These are phyloP conservation scores for Suhomyces panamericanus DNA, from an alignment of 1,139 yeast genomes.

Conservation along the genomic window DNA sequence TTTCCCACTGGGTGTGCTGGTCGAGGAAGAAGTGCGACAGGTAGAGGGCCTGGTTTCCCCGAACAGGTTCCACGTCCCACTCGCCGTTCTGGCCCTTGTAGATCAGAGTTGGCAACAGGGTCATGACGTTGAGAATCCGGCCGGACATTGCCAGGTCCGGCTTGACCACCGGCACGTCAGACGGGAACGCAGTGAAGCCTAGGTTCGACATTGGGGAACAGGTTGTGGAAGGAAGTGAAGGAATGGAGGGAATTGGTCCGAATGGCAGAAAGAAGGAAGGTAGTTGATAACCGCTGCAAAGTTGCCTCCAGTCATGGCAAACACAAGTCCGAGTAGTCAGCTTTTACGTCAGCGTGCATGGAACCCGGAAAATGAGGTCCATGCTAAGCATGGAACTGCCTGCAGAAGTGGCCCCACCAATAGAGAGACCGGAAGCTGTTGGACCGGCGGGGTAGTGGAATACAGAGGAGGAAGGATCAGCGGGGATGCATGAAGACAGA, in stretches of 20 bases:
- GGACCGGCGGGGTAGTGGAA: background rate
- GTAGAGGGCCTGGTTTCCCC: slow-evolving; percentile 85
- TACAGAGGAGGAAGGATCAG: background rate
- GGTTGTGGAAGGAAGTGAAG: background rate
- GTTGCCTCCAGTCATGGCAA: slow-evolving; percentile 2
- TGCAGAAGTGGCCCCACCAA: background rate
- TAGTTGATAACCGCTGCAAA: background rate
- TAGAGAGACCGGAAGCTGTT: background rate
- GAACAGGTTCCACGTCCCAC: slow-evolving; percentile 62
- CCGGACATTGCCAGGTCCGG: slow-evolving; percentile 54
- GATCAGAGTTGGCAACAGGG: slow-evolving; percentile 67
- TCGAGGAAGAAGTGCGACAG: slow-evolving; percentile 68
- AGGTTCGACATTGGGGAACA: slow-evolving; percentile 10
- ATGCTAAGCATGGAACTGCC: background rate
- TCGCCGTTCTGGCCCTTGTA: slow-evolving; percentile 34
- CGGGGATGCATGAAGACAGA: no score
- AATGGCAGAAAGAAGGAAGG: background rate
- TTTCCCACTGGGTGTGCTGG: slow-evolving; percentile 77
- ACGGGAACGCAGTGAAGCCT: slow-evolving; percentile 26
- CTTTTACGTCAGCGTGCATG: slow-evolving; percentile 1
- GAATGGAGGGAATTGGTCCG: background rate
- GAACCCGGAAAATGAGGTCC: background rate
- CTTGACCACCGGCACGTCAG: slow-evolving; percentile 27
- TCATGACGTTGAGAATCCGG: slow-evolving; percentile 65
- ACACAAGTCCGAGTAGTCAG: slow-evolving; percentile 2